A percentile compares a stretch with the other conserved stretches of the same genome.
phyloP scores from a whole-genome alignment of 805 yeast species.

The Nakazawaea peltata region DNA sequence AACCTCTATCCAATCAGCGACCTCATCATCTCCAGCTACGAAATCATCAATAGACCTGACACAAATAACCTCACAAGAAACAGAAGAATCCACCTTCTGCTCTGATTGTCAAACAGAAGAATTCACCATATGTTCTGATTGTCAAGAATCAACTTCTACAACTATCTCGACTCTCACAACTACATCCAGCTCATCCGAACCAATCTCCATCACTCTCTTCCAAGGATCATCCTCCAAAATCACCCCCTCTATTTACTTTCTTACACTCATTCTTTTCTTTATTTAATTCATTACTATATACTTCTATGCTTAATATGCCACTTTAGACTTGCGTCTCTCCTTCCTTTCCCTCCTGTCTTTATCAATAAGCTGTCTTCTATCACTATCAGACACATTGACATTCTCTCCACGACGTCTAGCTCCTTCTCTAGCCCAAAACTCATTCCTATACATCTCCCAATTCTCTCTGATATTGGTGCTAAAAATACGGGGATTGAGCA shows the following conservation, averaged over 20 bases:
- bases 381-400: constrained; percentile 10
- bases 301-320: neutral
- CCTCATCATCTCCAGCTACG: too few relatives aligned
- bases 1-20: too few relatives aligned
- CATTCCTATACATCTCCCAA: constrained; percentile 91
- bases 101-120: too few relatives aligned
- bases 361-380: constrained; percentile 23
- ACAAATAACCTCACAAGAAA: too few relatives aligned
- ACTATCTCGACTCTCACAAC: neutral
- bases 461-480: constrained; percentile 80
- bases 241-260: neutral
- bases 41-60: too few relatives aligned
- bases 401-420: constrained; percentile 37
- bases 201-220: neutral
- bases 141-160: neutral
- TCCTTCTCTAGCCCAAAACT: constrained; percentile 87
- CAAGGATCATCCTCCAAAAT: neutral
- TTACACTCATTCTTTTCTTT: too few relatives aligned
- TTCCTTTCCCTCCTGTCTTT: constrained; percentile 31
- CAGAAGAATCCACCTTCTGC: too few relatives aligned
- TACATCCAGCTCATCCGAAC: neutral
- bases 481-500: constrained; percentile 75
- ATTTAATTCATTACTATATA: neutral
- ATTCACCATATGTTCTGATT: too few relatives aligned
- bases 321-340: constrained; percentile 17